These are phyloP conservation scores for Yarrowia sp. DNA, from an alignment of 805 yeast species.

Conservation along the genomic window DNA sequence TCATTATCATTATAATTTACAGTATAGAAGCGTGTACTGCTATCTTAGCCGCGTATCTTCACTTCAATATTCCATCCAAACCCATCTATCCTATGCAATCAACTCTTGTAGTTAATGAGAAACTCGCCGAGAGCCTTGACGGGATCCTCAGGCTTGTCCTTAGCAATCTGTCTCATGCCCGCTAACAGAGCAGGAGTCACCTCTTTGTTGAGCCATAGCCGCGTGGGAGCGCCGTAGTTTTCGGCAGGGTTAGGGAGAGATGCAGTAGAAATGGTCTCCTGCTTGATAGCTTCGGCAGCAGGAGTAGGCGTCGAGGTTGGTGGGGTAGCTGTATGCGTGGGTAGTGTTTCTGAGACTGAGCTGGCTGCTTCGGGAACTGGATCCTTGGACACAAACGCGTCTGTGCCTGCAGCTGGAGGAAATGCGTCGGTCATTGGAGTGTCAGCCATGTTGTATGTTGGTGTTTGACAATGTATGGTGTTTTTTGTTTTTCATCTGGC, in stretches of 20 bases:
- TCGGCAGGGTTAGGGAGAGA: slow-evolving; percentile 21
- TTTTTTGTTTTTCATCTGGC: neutral
- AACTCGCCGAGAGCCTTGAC: slow-evolving; percentile 32
- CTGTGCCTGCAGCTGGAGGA: neutral
- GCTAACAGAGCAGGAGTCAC: slow-evolving; percentile 61
- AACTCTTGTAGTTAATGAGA: slow-evolving; percentile 28
- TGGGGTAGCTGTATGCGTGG: neutral
- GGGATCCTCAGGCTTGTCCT: slow-evolving; percentile 31
- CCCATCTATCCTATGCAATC: neutral
- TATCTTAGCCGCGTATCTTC: no score
- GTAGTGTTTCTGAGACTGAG: neutral
- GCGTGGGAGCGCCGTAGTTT: slow-evolving; percentile 56
- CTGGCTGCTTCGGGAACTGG: neutral
- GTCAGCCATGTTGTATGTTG: neutral
- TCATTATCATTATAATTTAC: slow-evolving; percentile 9
- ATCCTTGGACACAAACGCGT: neutral
- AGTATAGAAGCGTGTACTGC: no score
- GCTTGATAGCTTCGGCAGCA: neutral
- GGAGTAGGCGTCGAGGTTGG: neutral
- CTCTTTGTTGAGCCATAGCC: slow-evolving; percentile 63
- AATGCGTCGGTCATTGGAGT: slow-evolving; percentile 1
- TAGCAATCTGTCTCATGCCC: slow-evolving; percentile 57
- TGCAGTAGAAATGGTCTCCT: neutral
- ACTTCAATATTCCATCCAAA: no score
- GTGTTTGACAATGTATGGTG: neutral